These are phyloP conservation scores for Colletotrichum sp. DNA, from an alignment of 2,329 filamentous ascomycete genomes.

Conservation along the genomic window DNA sequence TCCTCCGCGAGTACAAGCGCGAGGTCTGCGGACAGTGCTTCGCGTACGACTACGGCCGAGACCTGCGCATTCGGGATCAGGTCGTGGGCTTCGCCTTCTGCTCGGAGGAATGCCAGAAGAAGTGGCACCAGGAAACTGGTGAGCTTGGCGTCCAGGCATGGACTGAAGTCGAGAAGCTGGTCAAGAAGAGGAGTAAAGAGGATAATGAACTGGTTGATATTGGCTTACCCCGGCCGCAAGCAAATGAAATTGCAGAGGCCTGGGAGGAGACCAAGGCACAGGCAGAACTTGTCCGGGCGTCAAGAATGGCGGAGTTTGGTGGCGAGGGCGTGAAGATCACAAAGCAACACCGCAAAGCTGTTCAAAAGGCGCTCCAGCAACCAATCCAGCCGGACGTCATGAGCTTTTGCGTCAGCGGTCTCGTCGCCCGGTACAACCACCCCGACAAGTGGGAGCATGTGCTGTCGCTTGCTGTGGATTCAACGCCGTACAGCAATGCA, in stretches of 20 bases:
- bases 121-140: neutral
- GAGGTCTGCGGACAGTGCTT: slow-evolving; percentile 18
- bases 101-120: neutral
- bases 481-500: slow-evolving; percentile 3
- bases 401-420: slow-evolving; percentile 9
- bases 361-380: slow-evolving; percentile 5
- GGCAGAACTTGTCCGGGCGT: slow-evolving; percentile 1
- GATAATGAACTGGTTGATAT: slow-evolving; percentile 4
- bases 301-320: neutral
- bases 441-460: neutral
- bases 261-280: neutral
- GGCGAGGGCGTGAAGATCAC: neutral
- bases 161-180: slow-evolving; percentile 7
- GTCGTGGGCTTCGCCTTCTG: slow-evolving; percentile 15
- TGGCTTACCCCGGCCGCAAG: neutral
- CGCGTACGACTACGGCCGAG: slow-evolving; percentile 8
- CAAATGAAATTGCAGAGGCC: neutral
- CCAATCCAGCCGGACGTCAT: slow-evolving; percentile 2
- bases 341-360: slow-evolving; percentile 6
- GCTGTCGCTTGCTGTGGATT: slow-evolving; percentile 6
- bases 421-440: neutral
- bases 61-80: neutral
- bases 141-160: slow-evolving; percentile 10
- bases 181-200: slow-evolving; percentile 3
- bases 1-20: slow-evolving; percentile 14